Conservation (phyloP, 495 filamentous ascomycete genomes). For the Cladorrhinum samala region DNA sequence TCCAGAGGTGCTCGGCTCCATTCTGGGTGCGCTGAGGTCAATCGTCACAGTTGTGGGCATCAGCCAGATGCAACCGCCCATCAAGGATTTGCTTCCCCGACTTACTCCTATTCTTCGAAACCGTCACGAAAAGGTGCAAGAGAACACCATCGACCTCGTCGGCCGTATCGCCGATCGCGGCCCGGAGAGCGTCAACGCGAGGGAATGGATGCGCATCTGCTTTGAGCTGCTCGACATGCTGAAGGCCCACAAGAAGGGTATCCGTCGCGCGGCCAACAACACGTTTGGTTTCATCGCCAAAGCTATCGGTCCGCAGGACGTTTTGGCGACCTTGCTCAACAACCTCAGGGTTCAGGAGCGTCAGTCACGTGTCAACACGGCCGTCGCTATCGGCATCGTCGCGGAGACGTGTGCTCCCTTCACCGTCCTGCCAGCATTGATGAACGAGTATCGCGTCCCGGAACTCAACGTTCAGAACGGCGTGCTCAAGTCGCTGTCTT, state of each 20-base stretch:
- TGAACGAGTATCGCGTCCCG: constrained; percentile 99
- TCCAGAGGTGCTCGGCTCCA: constrained; percentile 94
- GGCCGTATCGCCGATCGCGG: constrained; percentile 97
- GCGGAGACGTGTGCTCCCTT: constrained; percentile 99
- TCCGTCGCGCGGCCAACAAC: constrained; percentile 97
- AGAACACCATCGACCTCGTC: constrained; percentile 99
- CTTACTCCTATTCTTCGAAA: constrained; percentile 96
- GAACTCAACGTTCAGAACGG: constrained; percentile 99
- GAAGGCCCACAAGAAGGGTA: constrained; percentile 99
- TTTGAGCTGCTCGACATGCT: constrained; percentile 99
- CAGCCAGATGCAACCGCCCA: constrained; percentile 97
- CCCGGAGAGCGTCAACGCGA: constrained; percentile 88
- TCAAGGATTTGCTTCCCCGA: constrained; percentile 90
- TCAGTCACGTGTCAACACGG: constrained; percentile 96
- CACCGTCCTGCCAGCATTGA: constrained; percentile 95
- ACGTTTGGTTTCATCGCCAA: constrained; percentile 99
- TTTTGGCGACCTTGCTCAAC: constrained; percentile 90
- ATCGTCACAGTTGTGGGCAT: constrained; percentile 99
- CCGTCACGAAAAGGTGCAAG: constrained; percentile 98
- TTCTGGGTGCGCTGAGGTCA: constrained; percentile 86
- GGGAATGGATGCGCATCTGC: constrained; percentile 99
- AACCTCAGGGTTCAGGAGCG: constrained; percentile 96
- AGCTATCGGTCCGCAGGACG: constrained; percentile 96
- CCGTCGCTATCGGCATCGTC: constrained; percentile 99
- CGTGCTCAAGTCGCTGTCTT: constrained; percentile 92